phyloP scores from a whole-genome alignment of 225 moss, liverwort and hornwort species.

The Sphagnum tenellum region DNA sequence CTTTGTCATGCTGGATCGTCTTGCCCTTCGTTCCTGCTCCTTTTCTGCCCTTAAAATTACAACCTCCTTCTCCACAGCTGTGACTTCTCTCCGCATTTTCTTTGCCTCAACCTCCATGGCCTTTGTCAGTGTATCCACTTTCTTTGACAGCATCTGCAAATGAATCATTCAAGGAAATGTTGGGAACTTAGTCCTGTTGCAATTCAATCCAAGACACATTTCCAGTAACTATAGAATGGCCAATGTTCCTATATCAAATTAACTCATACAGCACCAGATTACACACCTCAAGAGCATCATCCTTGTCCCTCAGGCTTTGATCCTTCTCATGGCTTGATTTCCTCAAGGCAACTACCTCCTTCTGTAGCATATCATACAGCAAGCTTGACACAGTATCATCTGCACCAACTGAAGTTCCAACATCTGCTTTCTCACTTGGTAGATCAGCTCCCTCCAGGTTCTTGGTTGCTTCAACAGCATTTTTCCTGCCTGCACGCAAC shows the following conservation, averaged over 20 bases:
- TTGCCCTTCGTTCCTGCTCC: slow-evolving; percentile 79
- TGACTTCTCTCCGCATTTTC: slow-evolving; percentile 95
- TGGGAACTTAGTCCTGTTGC: too few species aligned
- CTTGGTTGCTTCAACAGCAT: slow-evolving; percentile 26
- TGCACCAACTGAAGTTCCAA: slow-evolving; percentile 4
- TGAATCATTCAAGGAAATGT: too few species aligned
- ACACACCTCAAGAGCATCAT: slow-evolving; percentile 92
- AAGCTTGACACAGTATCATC: slow-evolving; percentile 78
- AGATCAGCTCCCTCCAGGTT: slow-evolving; percentile 29
- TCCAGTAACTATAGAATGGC: not conserved
- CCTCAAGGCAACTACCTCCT: slow-evolving; percentile 78
- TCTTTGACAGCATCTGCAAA: slow-evolving; percentile 91
- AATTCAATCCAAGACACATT: not conserved
- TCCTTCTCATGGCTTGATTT: slow-evolving; percentile 85
- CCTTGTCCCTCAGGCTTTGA: slow-evolving; percentile 94
- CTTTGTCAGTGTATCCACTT: slow-evolving; percentile 87
- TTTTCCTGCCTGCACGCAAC: slow-evolving; percentile 56
- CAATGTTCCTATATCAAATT: not conserved
- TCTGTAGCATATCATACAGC: slow-evolving; percentile 89
- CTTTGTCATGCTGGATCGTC: slow-evolving; percentile 71
- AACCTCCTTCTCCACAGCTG: slow-evolving; percentile 88
- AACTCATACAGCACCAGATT: not conserved
- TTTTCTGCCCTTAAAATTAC: slow-evolving; percentile 81
- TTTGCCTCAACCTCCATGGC: slow-evolving; percentile 98
- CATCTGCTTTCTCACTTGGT: slow-evolving; percentile 36